Conservation (phyloP, 257 asterid species). For the Solanum peruvianum region DNA sequence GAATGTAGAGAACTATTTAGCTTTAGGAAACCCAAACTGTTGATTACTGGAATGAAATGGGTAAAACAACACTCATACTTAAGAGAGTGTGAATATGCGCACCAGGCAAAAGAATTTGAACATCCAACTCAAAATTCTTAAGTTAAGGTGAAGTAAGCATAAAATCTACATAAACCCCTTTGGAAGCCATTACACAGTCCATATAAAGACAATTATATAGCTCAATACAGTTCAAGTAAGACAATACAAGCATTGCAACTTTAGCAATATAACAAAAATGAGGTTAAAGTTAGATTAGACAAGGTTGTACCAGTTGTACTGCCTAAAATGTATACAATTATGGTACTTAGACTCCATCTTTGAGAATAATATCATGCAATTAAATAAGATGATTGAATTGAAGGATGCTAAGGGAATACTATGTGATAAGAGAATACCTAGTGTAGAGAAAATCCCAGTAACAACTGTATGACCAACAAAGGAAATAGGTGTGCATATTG, state of each 20-base stretch:
- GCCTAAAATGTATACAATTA: not conserved
- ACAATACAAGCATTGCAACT: not conserved
- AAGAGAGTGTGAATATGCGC: not conserved
- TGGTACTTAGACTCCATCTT: not conserved
- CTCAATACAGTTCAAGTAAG: not conserved
- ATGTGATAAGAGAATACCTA: not conserved
- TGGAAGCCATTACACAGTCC: not conserved
- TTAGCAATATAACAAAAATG: not conserved
- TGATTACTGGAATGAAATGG: not conserved
- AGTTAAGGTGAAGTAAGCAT: not conserved
- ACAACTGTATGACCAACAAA: not conserved
- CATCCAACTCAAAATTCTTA: not conserved
- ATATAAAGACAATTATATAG: not conserved
- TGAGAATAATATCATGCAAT: not conserved
- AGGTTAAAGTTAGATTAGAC: not conserved
- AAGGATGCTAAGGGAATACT: not conserved
- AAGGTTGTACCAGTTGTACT: not conserved
- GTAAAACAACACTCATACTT: not conserved
- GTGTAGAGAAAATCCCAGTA: not conserved
- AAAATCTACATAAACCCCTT: not conserved
- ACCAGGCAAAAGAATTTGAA: not conserved
- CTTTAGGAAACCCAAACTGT: not conserved
- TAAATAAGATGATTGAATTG: not conserved
- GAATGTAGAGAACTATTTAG: not conserved
- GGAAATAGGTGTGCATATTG: not conserved